A percentile compares a stretch with the other conserved stretches of the same genome.
Evolutionary conservation across 2,329 filamentous ascomycete genomes (phyloP).

Genomic region (Balansia obtecta): DNA sequence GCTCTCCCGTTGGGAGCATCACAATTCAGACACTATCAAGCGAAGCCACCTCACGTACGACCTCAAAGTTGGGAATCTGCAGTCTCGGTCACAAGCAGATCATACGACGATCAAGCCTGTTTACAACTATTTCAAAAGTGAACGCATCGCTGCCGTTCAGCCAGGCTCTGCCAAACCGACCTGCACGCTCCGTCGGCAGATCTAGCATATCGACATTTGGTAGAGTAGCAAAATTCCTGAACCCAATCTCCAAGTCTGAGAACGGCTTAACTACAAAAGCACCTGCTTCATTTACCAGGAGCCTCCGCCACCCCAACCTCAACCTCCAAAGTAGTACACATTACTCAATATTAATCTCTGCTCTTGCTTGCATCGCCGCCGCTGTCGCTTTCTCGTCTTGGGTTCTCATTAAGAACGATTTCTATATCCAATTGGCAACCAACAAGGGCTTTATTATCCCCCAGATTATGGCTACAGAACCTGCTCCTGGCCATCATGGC

Average conservation of each 20-base stretch:
- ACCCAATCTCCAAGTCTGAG: background rate
- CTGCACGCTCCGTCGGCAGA: background rate
- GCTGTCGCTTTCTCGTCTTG: conserved; percentile 5
- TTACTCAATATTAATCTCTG: background rate
- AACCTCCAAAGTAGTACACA: background rate
- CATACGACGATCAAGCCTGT: background rate
- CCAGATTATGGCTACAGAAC: conserved; percentile 27
- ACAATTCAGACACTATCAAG: background rate
- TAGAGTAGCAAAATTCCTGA: background rate
- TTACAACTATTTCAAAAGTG: background rate
- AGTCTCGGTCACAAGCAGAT: background rate
- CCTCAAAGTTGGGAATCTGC: background rate
- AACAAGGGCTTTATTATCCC: background rate
- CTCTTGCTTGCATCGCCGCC: conserved; percentile 3
- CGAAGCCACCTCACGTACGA: background rate
- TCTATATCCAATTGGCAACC: background rate
- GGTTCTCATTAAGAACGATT: background rate
- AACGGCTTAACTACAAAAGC: background rate
- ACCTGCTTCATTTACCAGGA: background rate
- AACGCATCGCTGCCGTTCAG: background rate
- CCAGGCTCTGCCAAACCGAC: background rate
- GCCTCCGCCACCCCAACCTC: background rate
- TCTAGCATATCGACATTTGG: background rate
- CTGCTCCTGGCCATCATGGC: conserved; percentile 61
- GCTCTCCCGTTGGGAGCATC: background rate